These are phyloP conservation scores for Aegilops tauschii DNA, from an alignment of 176 grass and related monocot species.

Conservation along the genomic window DNA sequence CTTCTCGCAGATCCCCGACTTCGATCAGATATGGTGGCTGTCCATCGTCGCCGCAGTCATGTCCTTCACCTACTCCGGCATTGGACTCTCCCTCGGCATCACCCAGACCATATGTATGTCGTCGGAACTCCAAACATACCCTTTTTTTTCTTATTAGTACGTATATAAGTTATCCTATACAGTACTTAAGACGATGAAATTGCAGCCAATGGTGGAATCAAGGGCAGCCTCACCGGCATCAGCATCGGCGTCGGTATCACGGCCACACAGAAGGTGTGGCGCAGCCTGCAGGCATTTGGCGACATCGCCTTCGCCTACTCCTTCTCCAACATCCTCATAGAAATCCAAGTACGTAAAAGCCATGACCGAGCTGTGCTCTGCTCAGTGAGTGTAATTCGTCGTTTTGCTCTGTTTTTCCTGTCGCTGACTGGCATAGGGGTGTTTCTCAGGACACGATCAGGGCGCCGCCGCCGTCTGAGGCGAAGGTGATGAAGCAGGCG, in stretches of 20 bases:
- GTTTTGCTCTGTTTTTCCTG: neutral
- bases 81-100: conserved; percentile 43
- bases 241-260: conserved; percentile 20
- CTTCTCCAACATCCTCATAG: conserved; percentile 49
- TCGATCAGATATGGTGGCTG: conserved; percentile 44
- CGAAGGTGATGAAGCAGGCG: conserved; percentile 68
- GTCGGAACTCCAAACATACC: neutral
- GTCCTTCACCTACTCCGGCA: conserved; percentile 45
- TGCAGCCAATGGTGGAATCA: conserved; percentile 39
- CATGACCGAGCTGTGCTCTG: neutral
- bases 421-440: neutral
- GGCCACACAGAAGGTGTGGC: conserved; percentile 31
- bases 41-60: conserved; percentile 49
- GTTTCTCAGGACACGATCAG: conserved; percentile 57
- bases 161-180: too few relatives aligned
- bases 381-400: neutral
- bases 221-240: conserved; percentile 39
- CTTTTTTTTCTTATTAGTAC: too few relatives aligned
- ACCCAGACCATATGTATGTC: conserved; percentile 27
- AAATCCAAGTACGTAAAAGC: conserved; percentile 36
- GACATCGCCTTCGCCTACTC: conserved; percentile 46
- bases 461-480: conserved; percentile 59
- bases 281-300: conserved; percentile 33
- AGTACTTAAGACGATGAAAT: neutral
- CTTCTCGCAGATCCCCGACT: conserved; percentile 54